Conservation (phyloP, 1,284 basidiomycete genomes). For the Fomitiporia mediterranea region DNA sequence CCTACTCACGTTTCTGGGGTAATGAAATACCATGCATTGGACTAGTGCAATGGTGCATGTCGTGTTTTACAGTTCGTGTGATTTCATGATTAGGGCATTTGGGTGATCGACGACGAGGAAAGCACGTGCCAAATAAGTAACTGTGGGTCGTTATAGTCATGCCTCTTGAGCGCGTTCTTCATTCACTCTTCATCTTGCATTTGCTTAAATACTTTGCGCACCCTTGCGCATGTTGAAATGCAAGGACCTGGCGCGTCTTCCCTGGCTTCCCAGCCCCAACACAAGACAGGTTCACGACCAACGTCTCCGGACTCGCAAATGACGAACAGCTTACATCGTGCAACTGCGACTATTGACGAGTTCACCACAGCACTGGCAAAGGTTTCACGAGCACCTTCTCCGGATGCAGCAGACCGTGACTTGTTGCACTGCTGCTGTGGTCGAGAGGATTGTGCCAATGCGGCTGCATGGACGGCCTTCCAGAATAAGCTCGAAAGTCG, state of each 20-base stretch:
- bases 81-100: not conserved
- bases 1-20: not conserved
- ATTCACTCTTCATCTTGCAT: constrained; percentile 4
- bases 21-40: not conserved
- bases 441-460: constrained; percentile 57
- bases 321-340: constrained; percentile 48
- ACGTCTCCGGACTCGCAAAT: constrained; percentile 53
- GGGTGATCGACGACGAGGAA: not conserved
- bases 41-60: not conserved
- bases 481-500: constrained; percentile 70
- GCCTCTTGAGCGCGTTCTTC: not conserved
- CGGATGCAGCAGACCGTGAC: constrained; percentile 44
- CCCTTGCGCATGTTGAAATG: constrained; percentile 11
- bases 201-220: not conserved
- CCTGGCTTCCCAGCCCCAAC: not conserved
- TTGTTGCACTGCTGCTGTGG: constrained; percentile 61
- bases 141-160: not conserved
- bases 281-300: constrained; percentile 25
- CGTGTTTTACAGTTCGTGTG: not conserved
- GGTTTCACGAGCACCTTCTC: constrained; percentile 65
- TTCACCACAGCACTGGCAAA: constrained; percentile 65
- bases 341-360: constrained; percentile 60
- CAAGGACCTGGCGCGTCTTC: not conserved
- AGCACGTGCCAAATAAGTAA: not conserved
- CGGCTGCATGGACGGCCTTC: constrained; percentile 57